Evolutionary conservation across 1,284 basidiomycete genomes (phyloP), one percentile per base, ranked within the genome.

Genomic region (Chondrostereum purpureum): DNA sequence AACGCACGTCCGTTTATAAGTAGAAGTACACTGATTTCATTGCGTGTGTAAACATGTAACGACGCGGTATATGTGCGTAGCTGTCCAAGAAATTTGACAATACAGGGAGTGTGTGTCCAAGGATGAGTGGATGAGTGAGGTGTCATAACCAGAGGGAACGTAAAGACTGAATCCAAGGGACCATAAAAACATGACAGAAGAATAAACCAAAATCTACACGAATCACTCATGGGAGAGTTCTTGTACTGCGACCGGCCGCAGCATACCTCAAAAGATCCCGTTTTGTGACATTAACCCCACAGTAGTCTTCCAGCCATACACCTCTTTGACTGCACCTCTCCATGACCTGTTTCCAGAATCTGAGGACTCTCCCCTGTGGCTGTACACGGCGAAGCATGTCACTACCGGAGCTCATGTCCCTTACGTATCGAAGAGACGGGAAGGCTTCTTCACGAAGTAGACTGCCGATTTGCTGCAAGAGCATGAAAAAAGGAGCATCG

Each of bases 401-500:
- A 45, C 68, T 70, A 46, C 62, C 65, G 57, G 60, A 62, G 50
- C 70, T 70, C 63, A 87, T 65, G 62, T 87, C 84, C 20, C 83
- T 64, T 45, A 87, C 70, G 56, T 73, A 83, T 52, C 65, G 65
- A 44, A 87, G 60, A 5, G 58, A 59, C 17, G 84, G 83, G 61
- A 87, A 87, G 39, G 80, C 78, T 39, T 75, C 69, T 2, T 62
- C 55, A 27, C 69, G 64, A n/a, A 84, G 55, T 11, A 87, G 60
- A 43, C 73, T 77, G 35, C 69, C 72, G 40, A 87, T 66, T 59
- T 87, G 83, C 59, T 82, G 77, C 21, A 69, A 64, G 34, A 87
- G 67, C 53, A 74, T 71, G 59, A 86, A 87, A 58, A 81, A 84
- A 12, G 75, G 71, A 35, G 71, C 65, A 33, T 68, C 65, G 36